A percentile compares a stretch with the other conserved stretches of the same genome.
phyloP scores from a whole-genome alignment of 179 eudicot species.

The Silene noctiflora region DNA sequence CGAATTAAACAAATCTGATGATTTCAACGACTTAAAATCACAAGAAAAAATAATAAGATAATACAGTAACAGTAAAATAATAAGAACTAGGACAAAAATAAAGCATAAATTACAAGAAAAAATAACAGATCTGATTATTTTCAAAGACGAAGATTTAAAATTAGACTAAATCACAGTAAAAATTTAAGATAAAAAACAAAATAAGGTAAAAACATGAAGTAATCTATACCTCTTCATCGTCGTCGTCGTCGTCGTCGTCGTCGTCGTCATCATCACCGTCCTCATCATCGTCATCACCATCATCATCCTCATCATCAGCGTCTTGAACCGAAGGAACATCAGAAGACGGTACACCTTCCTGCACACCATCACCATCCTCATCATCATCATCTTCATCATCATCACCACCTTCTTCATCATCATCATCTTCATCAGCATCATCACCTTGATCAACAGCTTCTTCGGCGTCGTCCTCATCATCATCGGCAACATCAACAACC shows the following conservation, averaged over 20 bases:
- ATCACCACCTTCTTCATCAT: slow-evolving; percentile 20
- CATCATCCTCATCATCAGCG: slow-evolving; percentile 43
- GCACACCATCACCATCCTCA: slow-evolving; percentile 22
- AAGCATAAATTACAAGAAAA: no score
- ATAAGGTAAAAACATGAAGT: neutral
- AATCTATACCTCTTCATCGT: slow-evolving; percentile 37
- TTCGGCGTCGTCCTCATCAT: slow-evolving; percentile 32
- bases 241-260: slow-evolving; percentile 49
- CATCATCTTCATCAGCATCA: slow-evolving; percentile 15
- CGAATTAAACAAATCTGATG: neutral
- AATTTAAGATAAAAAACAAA: no score
- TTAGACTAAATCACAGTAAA: no score
- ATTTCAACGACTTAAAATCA: neutral
- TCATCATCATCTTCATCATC: slow-evolving; percentile 27
- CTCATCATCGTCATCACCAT: slow-evolving; percentile 41
- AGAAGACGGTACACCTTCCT: slow-evolving; percentile 28
- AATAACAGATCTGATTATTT: slow-evolving; percentile 18
- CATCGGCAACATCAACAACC: slow-evolving; percentile 16
- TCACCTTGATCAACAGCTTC: slow-evolving; percentile 29
- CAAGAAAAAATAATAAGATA: neutral
- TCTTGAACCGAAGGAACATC: slow-evolving; percentile 32
- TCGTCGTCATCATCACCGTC: slow-evolving; percentile 47
- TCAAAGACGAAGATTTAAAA: neutral
- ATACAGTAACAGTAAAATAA: no score
- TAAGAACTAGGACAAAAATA: no score